Evolutionary conservation across 2,329 filamentous ascomycete genomes (phyloP), one percentile per base, ranked within the genome.

Genomic region (Pseudogymnoascus sp.): DNA sequence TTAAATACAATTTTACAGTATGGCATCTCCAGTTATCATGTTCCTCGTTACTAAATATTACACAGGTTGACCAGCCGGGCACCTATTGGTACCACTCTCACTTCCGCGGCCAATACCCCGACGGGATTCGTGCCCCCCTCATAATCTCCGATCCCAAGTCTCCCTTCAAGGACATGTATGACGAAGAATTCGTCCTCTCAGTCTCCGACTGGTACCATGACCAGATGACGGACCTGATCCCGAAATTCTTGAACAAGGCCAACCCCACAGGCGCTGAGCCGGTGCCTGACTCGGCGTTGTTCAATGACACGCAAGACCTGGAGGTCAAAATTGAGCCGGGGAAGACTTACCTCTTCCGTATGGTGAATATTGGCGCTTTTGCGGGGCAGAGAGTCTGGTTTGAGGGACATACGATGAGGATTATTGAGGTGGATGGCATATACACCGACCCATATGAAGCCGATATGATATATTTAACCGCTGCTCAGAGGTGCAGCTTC

Each of bases 21-120:
- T 71, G 75, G 68, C 10, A 11, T n/a, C 7, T 62, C 60, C 7
- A 14, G 4, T 14, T 21, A n/a, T 29, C 24, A 53, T 60, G 35
- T 29, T 16, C 42, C 50, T 64, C n/a, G 13, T 67, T 61, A 33
- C 14, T 26, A 21, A 64, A 10, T 21, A 10, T 33, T 33, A 2
- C 4, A 40, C 40, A 82, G 80, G 70, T 79, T 13, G 72, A 84
- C 59, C 87, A 90, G 76, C 81, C 86, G 0, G 89, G 89, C 29
- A 90, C 88, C 1, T 92, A 90, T 74, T 92, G 89, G 89, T 93
- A 92, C 67, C 84, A 87, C 70, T 84, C 81, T 10, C 82, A 85
- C 68, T 72, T 77, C 50, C 75, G 76, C 64, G 80, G 78, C 6
- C 81, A 83, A 67, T 86, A 85, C 66, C 82, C 83, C 1, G 83